Percentiles rank a stretch among this genome's conserved stretches.
Evolutionary conservation across 108 stramenopile genomes (phyloP).

Genomic region (Aurantiochytrium sp.): DNA sequence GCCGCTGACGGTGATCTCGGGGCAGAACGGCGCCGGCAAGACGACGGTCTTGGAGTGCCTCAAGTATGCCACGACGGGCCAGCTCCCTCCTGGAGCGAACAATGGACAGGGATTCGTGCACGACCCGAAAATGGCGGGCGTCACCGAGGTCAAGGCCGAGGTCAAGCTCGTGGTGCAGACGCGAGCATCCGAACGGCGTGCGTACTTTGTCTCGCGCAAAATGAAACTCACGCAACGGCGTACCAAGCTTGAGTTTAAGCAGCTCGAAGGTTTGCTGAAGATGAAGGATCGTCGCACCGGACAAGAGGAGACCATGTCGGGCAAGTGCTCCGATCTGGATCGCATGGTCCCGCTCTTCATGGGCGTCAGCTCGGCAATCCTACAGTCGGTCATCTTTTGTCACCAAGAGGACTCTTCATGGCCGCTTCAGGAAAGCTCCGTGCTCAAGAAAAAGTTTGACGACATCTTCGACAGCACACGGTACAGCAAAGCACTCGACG

Average conservation of each 20-base stretch:
- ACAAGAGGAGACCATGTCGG: conserved; percentile 25
- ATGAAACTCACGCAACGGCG: conserved; percentile 85
- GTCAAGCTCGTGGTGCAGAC: conserved; percentile 76
- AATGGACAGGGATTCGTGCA: conserved; percentile 83
- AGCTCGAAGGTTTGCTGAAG: neutral
- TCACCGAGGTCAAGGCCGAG: conserved; percentile 47
- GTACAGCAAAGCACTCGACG: conserved; percentile 89
- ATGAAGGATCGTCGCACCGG: neutral
- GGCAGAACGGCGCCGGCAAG: conserved; percentile 74
- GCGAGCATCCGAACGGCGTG: conserved; percentile 39
- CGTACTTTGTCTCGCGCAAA: conserved; percentile 75
- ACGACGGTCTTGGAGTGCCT: conserved; percentile 98
- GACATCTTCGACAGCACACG: conserved; percentile 96
- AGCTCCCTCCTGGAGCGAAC: conserved; percentile 79
- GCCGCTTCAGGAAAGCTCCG: conserved; percentile 81
- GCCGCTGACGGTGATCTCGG: conserved; percentile 97
- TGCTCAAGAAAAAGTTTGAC: conserved; percentile 96
- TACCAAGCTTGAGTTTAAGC: conserved; percentile 40
- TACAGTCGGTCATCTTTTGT: conserved; percentile 91
- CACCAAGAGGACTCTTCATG: conserved; percentile 78
- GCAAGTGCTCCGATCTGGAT: conserved; percentile 87
- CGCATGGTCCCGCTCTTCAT: conserved; percentile 67
- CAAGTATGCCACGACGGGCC: conserved; percentile 89
- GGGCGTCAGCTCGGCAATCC: conserved; percentile 85
- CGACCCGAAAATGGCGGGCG: conserved; percentile 64